Evolutionary conservation across 805 yeast species (phyloP), one percentile per base, ranked within the genome.

Genomic region (Teunomyces pallodes): DNA sequence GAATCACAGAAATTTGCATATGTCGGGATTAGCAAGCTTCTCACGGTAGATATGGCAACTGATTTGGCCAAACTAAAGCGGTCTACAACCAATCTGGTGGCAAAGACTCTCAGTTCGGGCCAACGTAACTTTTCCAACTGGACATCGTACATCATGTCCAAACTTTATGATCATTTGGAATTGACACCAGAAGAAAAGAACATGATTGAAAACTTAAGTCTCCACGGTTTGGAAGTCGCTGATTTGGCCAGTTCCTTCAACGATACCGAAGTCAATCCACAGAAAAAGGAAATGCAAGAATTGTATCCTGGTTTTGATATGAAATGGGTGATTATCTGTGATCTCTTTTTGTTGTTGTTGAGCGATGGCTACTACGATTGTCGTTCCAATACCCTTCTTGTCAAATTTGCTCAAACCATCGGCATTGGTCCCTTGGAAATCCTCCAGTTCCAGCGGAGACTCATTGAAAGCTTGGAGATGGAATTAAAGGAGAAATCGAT

Each of bases 301-400:
- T 41, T 43, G 31, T 53, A 50, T 13, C 54, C 57, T 8, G 66
- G 58, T 6, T 65, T 67, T 46, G 97, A 91, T 58, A 79, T 94
- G 17, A 81, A 91, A 28, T 95, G 99, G 99, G 91, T 97, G 0
- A 79, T 92, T 10, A 72, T 94, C 5, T 95, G 99, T 68, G 99
- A 94, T 63, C 69, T 94, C 42, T 92, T 92, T 60, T 72, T 94
- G 36, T 76, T 88, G 8, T 71, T 92, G 2, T 69, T 94, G 13
- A 83, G 90, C 44, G 96, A 90, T 51, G 90, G 96, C 0, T 79
- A 82, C 47, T 95, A 90, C 62, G 99, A 94, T 65, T 70, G 97
- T 4, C 77, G 99, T 32, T 90, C 98, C 6, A 75, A 97, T 49
- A 77, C 94, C 0, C 68, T 94, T n/a, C 69, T 94, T 10, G 69